Base-by-base conservation (phyloP, 2,329 filamentous ascomycete species). In the Xylaria sp. region DNA sequence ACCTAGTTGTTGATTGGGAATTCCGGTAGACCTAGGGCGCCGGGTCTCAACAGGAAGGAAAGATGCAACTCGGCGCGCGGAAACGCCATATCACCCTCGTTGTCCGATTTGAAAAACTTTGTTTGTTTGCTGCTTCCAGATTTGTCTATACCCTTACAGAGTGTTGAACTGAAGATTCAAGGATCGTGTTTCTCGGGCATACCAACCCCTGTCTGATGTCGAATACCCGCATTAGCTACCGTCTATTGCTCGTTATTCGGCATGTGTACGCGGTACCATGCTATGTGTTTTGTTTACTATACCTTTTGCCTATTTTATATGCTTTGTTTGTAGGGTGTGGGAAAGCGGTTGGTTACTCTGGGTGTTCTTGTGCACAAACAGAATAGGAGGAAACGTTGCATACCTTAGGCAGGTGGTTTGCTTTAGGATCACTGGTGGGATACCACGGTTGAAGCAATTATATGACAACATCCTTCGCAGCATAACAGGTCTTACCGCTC, bases 261-360 rank as follows among this genome's bases (percentile, higher is more conserved):
- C 19, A 23, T 23, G 5, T 38, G 38, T 31, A 31, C 11, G 27
- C 41, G 27, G 15, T 38, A 38, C 33, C 23, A 17, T 54, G 37
- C 35, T 27, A 11, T 35, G 8, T 40, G n/a, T 43, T 46, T 48
- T n/a, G 29, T 19, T 15, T 29, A 38, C 11, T 43, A 60, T 60
- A 60, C 52, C 58, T 44, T 56, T 51, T 46, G 37, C n/a, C 15
- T n/a, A 11, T 62, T 51, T 48, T 31, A 41, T 51, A 40, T 31
- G 3, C 37, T 17, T 19, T 23, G 52, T 10, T 25, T 46, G 4
- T n/a, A 31, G 38, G 35, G 13, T 15, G n/a, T 21, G 19, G 29
- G 29, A 25, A 19, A 54, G 29, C 9, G 23, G 10, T 53, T 13
- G 21, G 31, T 21, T 47, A 11, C 15, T 41, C 10, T 2, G 47